These are phyloP conservation scores for Fusarium dlaminii DNA, from an alignment of 2,329 filamentous ascomycete genomes.

Conservation along the genomic window DNA sequence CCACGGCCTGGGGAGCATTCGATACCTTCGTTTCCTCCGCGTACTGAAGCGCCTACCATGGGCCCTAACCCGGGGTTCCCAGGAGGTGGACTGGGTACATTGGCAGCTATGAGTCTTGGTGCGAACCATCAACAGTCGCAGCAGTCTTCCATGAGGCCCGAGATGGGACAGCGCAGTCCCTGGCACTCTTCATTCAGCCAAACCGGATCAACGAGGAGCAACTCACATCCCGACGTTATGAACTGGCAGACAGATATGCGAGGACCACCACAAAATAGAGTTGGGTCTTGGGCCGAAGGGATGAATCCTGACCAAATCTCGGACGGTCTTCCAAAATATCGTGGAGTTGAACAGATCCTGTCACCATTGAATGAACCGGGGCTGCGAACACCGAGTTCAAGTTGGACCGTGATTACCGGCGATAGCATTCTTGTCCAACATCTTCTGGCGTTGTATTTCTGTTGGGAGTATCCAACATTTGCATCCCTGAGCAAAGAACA, in stretches of 20 bases:
- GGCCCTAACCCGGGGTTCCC: conserved; percentile 43
- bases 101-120: conserved; percentile 47
- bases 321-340: conserved; percentile 49
- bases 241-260: conserved; percentile 55
- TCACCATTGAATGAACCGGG: conserved; percentile 57
- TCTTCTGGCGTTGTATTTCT: conserved; percentile 74
- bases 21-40: conserved; percentile 42
- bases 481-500: conserved; percentile 76
- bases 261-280: conserved; percentile 55
- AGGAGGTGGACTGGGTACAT: conserved; percentile 38
- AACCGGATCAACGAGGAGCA: conserved; percentile 56
- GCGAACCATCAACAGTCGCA: conserved; percentile 46
- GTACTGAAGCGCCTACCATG: conserved; percentile 28
- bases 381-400: conserved; percentile 53
- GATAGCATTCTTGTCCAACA: conserved; percentile 69
- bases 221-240: conserved; percentile 58
- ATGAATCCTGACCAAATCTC: conserved; percentile 48
- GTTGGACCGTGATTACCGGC: conserved; percentile 70
- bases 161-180: conserved; percentile 56
- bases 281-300: conserved; percentile 62
- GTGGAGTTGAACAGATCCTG: conserved; percentile 59
- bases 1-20: conserved; percentile 46
- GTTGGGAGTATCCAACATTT: conserved; percentile 81
- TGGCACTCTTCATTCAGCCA: conserved; percentile 62
- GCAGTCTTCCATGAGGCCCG: conserved; percentile 47